Percentiles rank a stretch among this genome's conserved stretches.
Evolutionary conservation across 2,329 filamentous ascomycete genomes (phyloP).

Genomic region (Ophiostoma sp.): DNA sequence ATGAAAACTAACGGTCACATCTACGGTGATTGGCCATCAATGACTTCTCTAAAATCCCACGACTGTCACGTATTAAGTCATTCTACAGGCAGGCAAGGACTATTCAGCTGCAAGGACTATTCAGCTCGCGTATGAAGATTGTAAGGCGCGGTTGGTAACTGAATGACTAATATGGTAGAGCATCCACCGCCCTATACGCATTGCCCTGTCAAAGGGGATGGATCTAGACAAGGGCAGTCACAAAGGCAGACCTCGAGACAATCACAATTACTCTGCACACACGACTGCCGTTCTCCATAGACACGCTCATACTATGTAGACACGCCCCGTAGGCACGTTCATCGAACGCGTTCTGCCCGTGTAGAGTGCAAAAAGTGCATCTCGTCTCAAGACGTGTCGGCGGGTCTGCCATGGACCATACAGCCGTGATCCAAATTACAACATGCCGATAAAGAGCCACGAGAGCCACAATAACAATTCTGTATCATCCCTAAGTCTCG

Average conservation of each 20-base stretch:
- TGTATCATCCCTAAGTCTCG: not conserved
- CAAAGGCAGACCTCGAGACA: not conserved
- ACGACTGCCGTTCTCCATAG: conserved; percentile 4
- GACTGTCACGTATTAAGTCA: not conserved
- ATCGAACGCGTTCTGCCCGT: not conserved
- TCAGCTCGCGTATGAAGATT: not conserved
- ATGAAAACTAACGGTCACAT: not conserved
- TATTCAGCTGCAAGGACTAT: not conserved
- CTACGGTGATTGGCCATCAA: not conserved
- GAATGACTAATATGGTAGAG: not conserved
- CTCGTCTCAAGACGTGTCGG: not conserved
- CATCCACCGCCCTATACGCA: not conserved
- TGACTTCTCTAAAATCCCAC: not conserved
- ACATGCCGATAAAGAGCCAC: not conserved
- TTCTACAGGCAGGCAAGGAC: not conserved
- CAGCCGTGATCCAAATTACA: not conserved
- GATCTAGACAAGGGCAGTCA: not conserved
- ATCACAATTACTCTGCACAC: not conserved
- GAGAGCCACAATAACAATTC: conserved; percentile 2
- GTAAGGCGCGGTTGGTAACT: not conserved
- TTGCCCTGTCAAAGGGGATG: not conserved
- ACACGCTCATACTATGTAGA: not conserved
- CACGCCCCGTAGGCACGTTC: not conserved
- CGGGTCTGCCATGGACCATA: not conserved
- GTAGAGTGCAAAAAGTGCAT: not conserved